These are phyloP conservation scores for Smithsoniella earleae DNA, from an alignment of 163 green algal species.

Conservation along the genomic window DNA sequence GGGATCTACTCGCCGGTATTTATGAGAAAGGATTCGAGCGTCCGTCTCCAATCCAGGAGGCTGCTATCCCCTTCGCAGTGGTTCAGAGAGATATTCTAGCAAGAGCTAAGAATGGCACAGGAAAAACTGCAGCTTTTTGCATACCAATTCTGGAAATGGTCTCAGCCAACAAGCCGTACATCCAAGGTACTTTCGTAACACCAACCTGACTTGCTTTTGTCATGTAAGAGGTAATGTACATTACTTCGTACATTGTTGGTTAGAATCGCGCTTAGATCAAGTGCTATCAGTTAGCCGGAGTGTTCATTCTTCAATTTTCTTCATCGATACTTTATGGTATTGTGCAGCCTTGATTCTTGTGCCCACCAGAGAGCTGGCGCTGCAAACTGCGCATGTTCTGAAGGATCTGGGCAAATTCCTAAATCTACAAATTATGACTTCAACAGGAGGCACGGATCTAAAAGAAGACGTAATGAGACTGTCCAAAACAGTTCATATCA, in stretches of 20 bases:
- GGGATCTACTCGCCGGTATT: conserved; percentile 96
- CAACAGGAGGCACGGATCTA: conserved; percentile 91
- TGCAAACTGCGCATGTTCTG: conserved; percentile 92
- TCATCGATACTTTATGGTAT: too few species aligned
- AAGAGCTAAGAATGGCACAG: conserved; percentile 97
- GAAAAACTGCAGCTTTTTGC: conserved; percentile 97
- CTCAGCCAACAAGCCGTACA: conserved; percentile 70
- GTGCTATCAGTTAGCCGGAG: too few species aligned
- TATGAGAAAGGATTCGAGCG: conserved; percentile 99
- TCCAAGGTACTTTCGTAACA: conserved; percentile 94
- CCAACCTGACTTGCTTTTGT: too few species aligned
- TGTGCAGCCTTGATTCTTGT: conserved; percentile 86
- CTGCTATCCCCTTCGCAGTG: conserved; percentile 96
- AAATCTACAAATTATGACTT: conserved; percentile 77
- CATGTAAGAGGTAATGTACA: too few species aligned
- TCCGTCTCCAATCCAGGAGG: conserved; percentile 90
- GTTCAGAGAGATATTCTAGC: conserved; percentile 96
- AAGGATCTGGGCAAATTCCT: conserved; percentile 90
- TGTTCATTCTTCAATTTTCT: too few species aligned
- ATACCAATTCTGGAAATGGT: conserved; percentile 94
- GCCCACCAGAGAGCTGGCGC: conserved; percentile 89
- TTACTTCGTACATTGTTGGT: too few species aligned
- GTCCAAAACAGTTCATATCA: conserved; percentile 81
- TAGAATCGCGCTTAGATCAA: too few species aligned
- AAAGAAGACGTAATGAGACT: conserved; percentile 99